phyloP scores from a whole-genome alignment of 139 green algal genomes.

The Eudorina sp. region DNA sequence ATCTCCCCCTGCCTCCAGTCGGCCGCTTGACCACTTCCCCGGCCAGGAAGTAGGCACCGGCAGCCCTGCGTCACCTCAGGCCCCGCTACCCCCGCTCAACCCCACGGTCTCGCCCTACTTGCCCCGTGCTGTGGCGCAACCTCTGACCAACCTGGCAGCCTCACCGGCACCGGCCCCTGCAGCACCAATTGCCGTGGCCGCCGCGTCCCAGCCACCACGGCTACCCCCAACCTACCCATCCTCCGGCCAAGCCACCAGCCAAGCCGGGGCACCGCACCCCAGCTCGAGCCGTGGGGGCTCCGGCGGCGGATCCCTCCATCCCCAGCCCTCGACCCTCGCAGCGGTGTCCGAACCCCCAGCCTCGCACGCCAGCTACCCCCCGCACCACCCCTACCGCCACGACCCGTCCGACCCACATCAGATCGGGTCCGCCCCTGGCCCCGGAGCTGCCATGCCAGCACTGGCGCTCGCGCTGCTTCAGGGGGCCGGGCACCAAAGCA shows the following conservation, averaged over 20 bases:
- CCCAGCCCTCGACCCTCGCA: background rate
- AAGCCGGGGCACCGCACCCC: background rate
- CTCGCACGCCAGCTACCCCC: background rate
- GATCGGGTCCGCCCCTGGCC: background rate
- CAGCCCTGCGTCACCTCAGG: background rate
- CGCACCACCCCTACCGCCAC: background rate
- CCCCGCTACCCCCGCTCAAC: constrained; percentile 18
- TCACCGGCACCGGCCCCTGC: too few species aligned
- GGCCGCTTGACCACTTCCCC: background rate
- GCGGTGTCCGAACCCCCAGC: too few species aligned
- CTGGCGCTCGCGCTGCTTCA: background rate
- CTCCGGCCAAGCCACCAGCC: too few species aligned
- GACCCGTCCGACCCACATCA: too few species aligned
- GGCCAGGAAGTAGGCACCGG: background rate
- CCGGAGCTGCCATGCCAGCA: background rate
- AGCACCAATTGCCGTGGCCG: too few species aligned
- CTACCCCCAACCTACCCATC: background rate
- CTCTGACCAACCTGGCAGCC: background rate
- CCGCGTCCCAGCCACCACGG: background rate
- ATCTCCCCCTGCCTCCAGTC: too few species aligned
- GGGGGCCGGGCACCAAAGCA: background rate
- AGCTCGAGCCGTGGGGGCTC: background rate
- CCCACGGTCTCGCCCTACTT: constrained; percentile 22
- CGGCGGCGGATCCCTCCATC: too few species aligned
- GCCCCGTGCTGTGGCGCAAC: background rate